A percentile compares a stretch with the other conserved stretches of the same genome.
Conservation (phyloP, 768 basidiomycete genomes). For the Boletellus sp. region DNA sequence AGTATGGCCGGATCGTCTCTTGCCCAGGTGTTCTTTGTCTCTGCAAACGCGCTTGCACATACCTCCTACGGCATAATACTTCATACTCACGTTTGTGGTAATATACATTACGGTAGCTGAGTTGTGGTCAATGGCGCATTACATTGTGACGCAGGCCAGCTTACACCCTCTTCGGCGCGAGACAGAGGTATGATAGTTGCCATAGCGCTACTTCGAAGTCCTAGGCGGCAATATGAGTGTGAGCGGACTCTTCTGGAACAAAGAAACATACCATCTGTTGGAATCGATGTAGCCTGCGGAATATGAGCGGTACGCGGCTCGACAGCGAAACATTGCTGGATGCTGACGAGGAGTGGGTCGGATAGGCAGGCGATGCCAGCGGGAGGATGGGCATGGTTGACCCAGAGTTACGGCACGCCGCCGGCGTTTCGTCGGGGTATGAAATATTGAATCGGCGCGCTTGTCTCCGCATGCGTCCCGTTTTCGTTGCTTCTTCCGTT, state of each 20-base stretch:
- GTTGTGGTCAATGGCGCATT: slow-evolving; percentile 10
- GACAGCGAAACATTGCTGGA: slow-evolving; percentile 26
- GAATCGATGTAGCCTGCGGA: slow-evolving; percentile 74
- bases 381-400: slow-evolving; percentile 34
- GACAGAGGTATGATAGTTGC: slow-evolving; percentile 91
- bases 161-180: slow-evolving; percentile 89
- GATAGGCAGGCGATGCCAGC: slow-evolving; percentile 26
- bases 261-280: slow-evolving; percentile 72
- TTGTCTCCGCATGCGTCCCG: not conserved
- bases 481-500: slow-evolving; percentile 15
- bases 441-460: slow-evolving; percentile 16
- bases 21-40: slow-evolving; percentile 98
- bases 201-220: slow-evolving; percentile 97
- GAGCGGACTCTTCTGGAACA: not conserved
- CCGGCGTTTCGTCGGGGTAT: slow-evolving; percentile 22
- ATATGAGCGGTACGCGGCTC: slow-evolving; percentile 72
- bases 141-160: slow-evolving; percentile 16
- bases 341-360: slow-evolving; percentile 17
- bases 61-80: not conserved
- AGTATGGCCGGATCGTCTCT: slow-evolving; percentile 96
- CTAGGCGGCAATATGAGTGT: slow-evolving; percentile 38
- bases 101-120: slow-evolving; percentile 91
- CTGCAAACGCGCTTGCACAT: slow-evolving; percentile 36
- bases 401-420: slow-evolving; percentile 10
- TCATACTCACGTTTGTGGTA: slow-evolving; percentile 84